Conservation (phyloP, 2,329 filamentous ascomycete genomes). For the Pseudophaeomoniella oleicola region DNA sequence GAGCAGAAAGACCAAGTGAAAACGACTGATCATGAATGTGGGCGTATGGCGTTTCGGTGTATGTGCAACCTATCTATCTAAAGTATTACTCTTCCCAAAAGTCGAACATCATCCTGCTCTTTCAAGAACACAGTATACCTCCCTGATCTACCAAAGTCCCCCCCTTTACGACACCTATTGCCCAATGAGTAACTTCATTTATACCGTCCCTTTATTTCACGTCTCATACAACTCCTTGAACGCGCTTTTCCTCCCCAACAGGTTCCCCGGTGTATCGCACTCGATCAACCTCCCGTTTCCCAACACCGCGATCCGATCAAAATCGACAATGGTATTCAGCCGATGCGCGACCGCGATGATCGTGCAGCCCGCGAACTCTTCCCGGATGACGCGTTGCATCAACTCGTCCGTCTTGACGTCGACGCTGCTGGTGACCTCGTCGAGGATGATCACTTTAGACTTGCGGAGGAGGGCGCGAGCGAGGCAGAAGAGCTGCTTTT, state of each 20-base stretch:
- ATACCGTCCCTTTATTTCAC: no score
- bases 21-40: no score
- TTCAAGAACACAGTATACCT: no score
- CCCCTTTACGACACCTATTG: no score
- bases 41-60: no score
- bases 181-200: no score
- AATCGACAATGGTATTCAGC: constrained; percentile 46
- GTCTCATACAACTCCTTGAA: constrained; percentile 13
- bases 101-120: no score
- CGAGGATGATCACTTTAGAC: constrained; percentile 28
- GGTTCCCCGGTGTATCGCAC: constrained; percentile 12
- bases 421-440: constrained; percentile 31
- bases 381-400: constrained; percentile 42
- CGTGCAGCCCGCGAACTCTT: constrained; percentile 40
- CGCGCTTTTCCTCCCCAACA: constrained; percentile 14
- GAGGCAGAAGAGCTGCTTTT: constrained; percentile 50
- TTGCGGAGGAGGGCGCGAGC: constrained; percentile 41
- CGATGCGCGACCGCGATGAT: constrained; percentile 45
- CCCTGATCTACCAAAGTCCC: no score
- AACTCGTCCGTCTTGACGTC: constrained; percentile 42
- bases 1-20: no score
- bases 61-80: no score
- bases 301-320: constrained; percentile 45
- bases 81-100: no score
- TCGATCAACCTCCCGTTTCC: constrained; percentile 14